Evolutionary conservation across 345 rosid species (phyloP).

Genomic region (Limnanthes douglasii): DNA sequence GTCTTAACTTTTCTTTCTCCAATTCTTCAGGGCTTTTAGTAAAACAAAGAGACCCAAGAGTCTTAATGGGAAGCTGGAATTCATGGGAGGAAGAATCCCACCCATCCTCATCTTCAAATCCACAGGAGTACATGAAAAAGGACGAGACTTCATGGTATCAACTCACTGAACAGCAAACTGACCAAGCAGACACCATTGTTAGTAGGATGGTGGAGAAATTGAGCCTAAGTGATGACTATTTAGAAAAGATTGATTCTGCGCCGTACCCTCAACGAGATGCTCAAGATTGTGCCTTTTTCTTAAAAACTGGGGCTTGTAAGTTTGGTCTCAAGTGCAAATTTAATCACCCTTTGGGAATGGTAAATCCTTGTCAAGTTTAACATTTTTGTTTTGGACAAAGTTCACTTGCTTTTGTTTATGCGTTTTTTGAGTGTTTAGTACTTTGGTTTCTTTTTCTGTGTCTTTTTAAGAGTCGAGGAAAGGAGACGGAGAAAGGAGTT

Average conservation of each 20-base stretch:
- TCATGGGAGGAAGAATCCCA: neutral
- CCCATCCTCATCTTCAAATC: too few relatives aligned
- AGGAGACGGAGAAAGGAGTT: conserved; percentile 9
- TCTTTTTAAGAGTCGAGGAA: conserved; percentile 6
- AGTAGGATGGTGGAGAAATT: too few relatives aligned
- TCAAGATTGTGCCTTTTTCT: conserved; percentile 8
- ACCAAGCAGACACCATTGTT: neutral
- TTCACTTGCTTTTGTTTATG: neutral
- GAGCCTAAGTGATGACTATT: too few relatives aligned
- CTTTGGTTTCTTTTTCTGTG: neutral
- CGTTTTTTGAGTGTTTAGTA: neutral
- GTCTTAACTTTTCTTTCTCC: neutral
- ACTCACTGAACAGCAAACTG: neutral
- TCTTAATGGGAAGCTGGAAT: neutral
- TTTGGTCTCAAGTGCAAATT: conserved; percentile 11
- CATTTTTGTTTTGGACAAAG: neutral
- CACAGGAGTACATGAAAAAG: too few relatives aligned
- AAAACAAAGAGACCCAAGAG: neutral
- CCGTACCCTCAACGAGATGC: too few relatives aligned
- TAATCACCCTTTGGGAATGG: conserved; percentile 14
- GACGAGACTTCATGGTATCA: too few relatives aligned
- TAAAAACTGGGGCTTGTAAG: conserved; percentile 8
- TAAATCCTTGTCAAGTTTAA: neutral
- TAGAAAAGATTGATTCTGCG: too few relatives aligned
- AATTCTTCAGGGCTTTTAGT: neutral